Evolutionary conservation across 108 stramenopile genomes (phyloP), one percentile per base, ranked within the genome.

Genomic region (Mediolabrus comicus): DNA sequence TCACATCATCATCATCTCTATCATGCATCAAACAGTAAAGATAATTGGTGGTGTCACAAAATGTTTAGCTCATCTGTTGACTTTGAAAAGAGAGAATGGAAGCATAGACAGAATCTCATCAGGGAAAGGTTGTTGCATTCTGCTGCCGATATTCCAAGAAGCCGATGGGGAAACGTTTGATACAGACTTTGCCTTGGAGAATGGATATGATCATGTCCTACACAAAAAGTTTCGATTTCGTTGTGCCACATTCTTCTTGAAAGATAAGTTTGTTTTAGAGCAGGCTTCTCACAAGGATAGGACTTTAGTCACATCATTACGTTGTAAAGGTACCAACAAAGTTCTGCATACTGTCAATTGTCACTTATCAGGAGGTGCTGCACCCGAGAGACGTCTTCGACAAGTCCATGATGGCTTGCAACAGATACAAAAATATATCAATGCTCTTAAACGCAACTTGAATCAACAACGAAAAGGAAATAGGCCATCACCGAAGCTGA

Each of bases 101-200:
- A 62, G 13, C 77, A 73, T 69, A 56, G 83, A 53, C 75, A 71
- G 25, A 68, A 27, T 7, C 72, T 83, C 31, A 80, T 83, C 60
- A 59, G 59, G 39, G 77, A 80, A 7, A 39, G 71, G 16, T 32
- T 83, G 22, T 22, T 79, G 32, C 38, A 17, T 14, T 58, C 63
- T 52, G 76, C 83, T 58, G 89, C 92, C 24, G 92, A 94, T 55
- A 83, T 96, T 96, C 5, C 95, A 96, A 68, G 95, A 96, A 71
- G 87, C 88, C 1, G 81, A 85, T 16, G 89, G 92, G 3, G 82
- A 80, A 5, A 85, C 85, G 10, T 96, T 96, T 75, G 87, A 90
- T 62, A 53, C 72, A 9, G 95, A 96, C 56, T 96, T 96, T 88
- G 71, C 59, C 49, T 96, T 87, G 29, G 85, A 86, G 1, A 34